Evolutionary conservation across 2,329 filamentous ascomycete species (phyloP).

Genomic region (Torrubiellomyces zombiae): DNA sequence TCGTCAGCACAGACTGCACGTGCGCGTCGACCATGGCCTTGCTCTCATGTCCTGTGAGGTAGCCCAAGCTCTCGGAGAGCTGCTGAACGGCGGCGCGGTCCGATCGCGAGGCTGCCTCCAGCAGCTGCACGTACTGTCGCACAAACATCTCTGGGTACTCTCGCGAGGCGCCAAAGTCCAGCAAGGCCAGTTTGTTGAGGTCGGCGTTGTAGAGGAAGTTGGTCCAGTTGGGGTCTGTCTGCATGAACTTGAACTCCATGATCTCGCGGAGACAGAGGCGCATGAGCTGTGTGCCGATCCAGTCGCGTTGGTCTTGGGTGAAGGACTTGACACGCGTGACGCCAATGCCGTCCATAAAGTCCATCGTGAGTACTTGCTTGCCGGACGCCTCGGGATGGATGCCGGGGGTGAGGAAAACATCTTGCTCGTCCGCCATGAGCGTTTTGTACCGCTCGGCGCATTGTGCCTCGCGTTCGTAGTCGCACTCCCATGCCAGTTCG

Average conservation of each 20-base stretch:
- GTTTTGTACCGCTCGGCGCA: conserved; percentile 61
- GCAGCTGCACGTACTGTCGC: conserved; percentile 58
- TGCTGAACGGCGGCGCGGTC: conserved; percentile 48
- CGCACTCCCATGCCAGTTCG: conserved; percentile 92
- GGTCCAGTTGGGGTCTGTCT: conserved; percentile 98
- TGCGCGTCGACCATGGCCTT: conserved; percentile 79
- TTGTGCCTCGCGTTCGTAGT: conserved; percentile 78
- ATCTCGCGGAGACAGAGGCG: conserved; percentile 87
- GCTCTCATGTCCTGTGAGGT: conserved; percentile 82
- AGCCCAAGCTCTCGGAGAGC: conserved; percentile 65
- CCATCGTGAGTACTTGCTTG: conserved; percentile 79
- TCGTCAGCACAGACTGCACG: conserved; percentile 68
- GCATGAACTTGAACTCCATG: conserved; percentile 92
- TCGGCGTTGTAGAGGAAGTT: conserved; percentile 83
- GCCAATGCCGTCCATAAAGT: conserved; percentile 71
- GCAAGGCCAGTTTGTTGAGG: conserved; percentile 61
- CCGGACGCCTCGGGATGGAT: conserved; percentile 68
- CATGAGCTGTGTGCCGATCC: conserved; percentile 89
- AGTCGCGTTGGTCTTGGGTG: conserved; percentile 72
- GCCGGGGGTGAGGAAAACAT: conserved; percentile 63
- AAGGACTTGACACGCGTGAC: conserved; percentile 69
- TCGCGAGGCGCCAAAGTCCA: conserved; percentile 88
- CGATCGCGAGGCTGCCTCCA: conserved; percentile 59
- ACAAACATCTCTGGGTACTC: conserved; percentile 75
- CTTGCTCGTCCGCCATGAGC: conserved; percentile 49